These are phyloP conservation scores for Penicillium crustosum DNA, from an alignment of 2,329 filamentous ascomycete species.

Conservation along the genomic window DNA sequence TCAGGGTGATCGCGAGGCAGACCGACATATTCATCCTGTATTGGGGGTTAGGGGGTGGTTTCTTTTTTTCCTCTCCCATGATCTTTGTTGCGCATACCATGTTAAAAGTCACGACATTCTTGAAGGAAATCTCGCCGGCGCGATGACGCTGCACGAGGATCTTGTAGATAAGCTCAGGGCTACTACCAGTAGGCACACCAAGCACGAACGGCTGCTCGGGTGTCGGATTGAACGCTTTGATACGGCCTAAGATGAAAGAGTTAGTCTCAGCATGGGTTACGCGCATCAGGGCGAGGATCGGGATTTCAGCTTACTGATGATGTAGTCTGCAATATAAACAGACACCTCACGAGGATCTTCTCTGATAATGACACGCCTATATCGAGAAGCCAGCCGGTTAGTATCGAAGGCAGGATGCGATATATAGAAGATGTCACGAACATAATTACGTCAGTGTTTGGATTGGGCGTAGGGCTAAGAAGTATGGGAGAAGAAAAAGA, in stretches of 20 bases:
- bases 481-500: conserved; percentile 1
- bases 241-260: conserved; percentile 58
- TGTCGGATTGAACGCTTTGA: conserved; percentile 73
- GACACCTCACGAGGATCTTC: conserved; percentile 69
- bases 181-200: conserved; percentile 79
- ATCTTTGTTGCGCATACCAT: conserved; percentile 59
- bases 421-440: conserved; percentile 14
- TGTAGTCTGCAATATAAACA: conserved; percentile 76
- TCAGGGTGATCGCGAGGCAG: conserved; percentile 79
- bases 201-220: conserved; percentile 74
- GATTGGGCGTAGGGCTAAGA: background rate
- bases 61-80: background rate
- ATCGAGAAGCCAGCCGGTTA: conserved; percentile 11
- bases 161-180: conserved; percentile 74
- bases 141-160: conserved; percentile 61
- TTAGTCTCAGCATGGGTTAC: conserved; percentile 1
- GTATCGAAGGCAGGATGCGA: background rate
- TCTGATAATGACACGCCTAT: conserved; percentile 80
- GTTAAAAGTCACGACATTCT: conserved; percentile 88
- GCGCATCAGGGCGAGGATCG: conserved; percentile 1
- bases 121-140: conserved; percentile 68
- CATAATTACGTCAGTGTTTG: conserved; percentile 33
- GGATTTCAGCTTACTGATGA: conserved; percentile 59
- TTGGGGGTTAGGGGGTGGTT: conserved; percentile 10
- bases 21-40: conserved; percentile 79